These are phyloP conservation scores for Ophiocordyceps robertsii DNA, from an alignment of 2,329 filamentous ascomycete genomes.

Conservation along the genomic window DNA sequence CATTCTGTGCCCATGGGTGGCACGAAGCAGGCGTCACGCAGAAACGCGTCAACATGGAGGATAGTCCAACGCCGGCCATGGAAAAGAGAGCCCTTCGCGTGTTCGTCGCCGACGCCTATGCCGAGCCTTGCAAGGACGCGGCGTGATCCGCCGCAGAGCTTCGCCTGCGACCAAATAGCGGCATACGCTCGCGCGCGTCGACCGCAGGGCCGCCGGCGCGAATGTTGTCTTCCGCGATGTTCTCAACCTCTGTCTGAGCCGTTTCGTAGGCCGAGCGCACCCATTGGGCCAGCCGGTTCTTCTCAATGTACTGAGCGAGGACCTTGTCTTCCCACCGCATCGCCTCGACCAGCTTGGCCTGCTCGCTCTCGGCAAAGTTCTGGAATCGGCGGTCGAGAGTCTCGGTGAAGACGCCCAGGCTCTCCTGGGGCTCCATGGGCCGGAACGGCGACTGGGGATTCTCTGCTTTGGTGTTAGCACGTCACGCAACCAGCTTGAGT, in stretches of 20 bases:
- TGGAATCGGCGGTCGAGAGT: slow-evolving; percentile 47
- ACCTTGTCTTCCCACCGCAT: slow-evolving; percentile 59
- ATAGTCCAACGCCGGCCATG: too few relatives aligned
- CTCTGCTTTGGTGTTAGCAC: slow-evolving; percentile 15
- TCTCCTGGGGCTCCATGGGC: slow-evolving; percentile 37
- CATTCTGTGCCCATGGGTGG: too few relatives aligned
- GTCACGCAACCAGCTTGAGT: not conserved
- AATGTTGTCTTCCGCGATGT: slow-evolving; percentile 17
- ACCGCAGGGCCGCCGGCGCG: slow-evolving; percentile 3
- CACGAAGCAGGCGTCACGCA: too few relatives aligned
- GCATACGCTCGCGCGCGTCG: not conserved
- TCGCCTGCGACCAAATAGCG: not conserved
- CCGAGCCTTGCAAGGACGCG: not conserved
- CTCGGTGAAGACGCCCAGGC: slow-evolving; percentile 46
- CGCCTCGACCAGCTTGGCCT: slow-evolving; percentile 54
- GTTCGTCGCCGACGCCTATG: not conserved
- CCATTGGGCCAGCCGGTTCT: slow-evolving; percentile 60
- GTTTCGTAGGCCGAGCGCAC: slow-evolving; percentile 23
- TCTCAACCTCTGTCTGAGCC: slow-evolving; percentile 20
- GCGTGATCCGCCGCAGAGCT: not conserved
- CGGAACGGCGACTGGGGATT: slow-evolving; percentile 27
- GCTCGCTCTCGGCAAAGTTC: slow-evolving; percentile 47
- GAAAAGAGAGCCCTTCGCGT: too few relatives aligned
- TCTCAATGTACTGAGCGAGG: slow-evolving; percentile 51
- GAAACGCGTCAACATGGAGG: too few relatives aligned